Percentiles rank a stretch among this genome's conserved stretches.
Evolutionary conservation across 2,329 filamentous ascomycete genomes (phyloP).

Genomic region (Ophiobolus disseminans): DNA sequence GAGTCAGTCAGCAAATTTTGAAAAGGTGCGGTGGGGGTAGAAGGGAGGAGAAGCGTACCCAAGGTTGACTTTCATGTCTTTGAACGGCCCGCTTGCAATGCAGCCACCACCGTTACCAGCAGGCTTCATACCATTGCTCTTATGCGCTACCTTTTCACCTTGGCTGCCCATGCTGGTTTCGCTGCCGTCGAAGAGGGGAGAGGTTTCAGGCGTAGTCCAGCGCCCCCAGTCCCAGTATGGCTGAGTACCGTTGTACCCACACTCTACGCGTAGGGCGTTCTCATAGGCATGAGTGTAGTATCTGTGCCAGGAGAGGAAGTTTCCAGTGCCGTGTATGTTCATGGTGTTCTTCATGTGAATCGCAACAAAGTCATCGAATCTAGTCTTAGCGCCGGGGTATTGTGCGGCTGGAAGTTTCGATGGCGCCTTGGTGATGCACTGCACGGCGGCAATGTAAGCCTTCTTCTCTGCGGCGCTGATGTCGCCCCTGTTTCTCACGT

Average conservation of each 20-base stretch:
- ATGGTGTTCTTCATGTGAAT: slow-evolving; percentile 48
- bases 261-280: slow-evolving; percentile 51
- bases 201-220: slow-evolving; percentile 55
- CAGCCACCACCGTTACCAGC: slow-evolving; percentile 64
- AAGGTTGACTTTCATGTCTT: slow-evolving; percentile 41
- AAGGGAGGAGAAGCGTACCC: slow-evolving; percentile 23
- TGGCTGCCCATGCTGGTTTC: slow-evolving; percentile 59
- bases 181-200: slow-evolving; percentile 65
- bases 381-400: slow-evolving; percentile 42
- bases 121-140: slow-evolving; percentile 42
- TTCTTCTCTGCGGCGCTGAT: slow-evolving; percentile 39
- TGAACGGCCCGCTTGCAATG: slow-evolving; percentile 61
- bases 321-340: slow-evolving; percentile 44
- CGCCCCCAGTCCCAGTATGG: slow-evolving; percentile 64
- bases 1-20: not conserved
- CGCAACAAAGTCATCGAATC: slow-evolving; percentile 48
- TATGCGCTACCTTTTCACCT: slow-evolving; percentile 47
- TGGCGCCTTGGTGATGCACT: slow-evolving; percentile 38
- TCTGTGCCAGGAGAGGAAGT: slow-evolving; percentile 52
- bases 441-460: slow-evolving; percentile 47
- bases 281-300: slow-evolving; percentile 54
- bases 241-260: slow-evolving; percentile 53
- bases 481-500: slow-evolving; percentile 32
- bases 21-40: slow-evolving; percentile 2
- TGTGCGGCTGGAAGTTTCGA: slow-evolving; percentile 26